Conservation (phyloP, 495 filamentous ascomycete species). For the Trichoderma parareesei region DNA sequence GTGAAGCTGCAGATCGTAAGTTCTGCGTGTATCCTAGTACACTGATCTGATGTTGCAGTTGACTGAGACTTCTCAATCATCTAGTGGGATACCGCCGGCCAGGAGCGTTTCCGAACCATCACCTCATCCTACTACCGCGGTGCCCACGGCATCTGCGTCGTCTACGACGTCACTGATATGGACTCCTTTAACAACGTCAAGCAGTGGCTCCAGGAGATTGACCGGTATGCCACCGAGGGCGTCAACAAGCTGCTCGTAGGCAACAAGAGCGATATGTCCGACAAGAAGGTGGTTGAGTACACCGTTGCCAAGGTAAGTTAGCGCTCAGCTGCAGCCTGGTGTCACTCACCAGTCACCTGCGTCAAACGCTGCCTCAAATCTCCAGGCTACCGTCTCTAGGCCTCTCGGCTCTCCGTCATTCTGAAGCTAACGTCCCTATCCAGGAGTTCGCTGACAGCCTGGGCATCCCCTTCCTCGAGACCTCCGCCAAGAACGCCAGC, state of each 20-base stretch:
- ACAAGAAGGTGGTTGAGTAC: conserved; percentile 99
- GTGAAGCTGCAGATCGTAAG: conserved; percentile 99
- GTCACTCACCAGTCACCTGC: neutral
- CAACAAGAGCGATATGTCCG: conserved; percentile 99
- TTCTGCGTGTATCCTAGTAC: conserved; percentile 7
- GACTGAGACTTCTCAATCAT: conserved; percentile 1
- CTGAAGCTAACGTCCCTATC: conserved; percentile 13
- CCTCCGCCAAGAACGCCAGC: conserved; percentile 97
- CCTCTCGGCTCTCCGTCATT: too few species aligned
- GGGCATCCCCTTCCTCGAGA: conserved; percentile 98
- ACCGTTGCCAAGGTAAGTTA: conserved; percentile 85
- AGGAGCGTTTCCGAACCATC: conserved; percentile 99
- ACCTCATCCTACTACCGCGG: conserved; percentile 98
- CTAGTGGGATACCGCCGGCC: conserved; percentile 97
- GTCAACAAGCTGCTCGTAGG: conserved; percentile 98
- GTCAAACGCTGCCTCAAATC: neutral
- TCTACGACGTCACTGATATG: conserved; percentile 99
- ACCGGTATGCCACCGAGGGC: conserved; percentile 96
- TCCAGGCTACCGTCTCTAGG: conserved; percentile 6
- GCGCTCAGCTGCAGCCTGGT: neutral
- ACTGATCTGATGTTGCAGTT: conserved; percentile 13
- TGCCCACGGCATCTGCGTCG: conserved; percentile 97
- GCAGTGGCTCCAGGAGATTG: conserved; percentile 99
- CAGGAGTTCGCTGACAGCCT: conserved; percentile 99
- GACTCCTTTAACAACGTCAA: conserved; percentile 99